Base-by-base conservation (phyloP, 345 rosid genomes). In the Boechera retrofracta region DNA sequence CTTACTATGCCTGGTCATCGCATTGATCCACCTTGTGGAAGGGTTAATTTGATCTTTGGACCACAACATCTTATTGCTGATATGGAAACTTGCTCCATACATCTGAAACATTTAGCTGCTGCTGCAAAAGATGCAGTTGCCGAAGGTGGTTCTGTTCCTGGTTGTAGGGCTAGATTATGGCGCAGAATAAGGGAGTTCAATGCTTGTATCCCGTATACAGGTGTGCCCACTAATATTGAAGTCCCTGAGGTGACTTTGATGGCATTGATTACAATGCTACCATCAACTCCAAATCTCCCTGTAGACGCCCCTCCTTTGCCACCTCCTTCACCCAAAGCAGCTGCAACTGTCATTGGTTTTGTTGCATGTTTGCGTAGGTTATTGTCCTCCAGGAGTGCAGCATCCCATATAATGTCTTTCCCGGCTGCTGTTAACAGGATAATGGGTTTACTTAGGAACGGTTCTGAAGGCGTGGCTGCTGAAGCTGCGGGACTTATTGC, bases 381-480 rank as follows among this genome's bases (percentile, higher is more conserved):
- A 72, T 77, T 95, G 83, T 85, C 97, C 28, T 95, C 99, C 62
- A 87, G 90, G 79, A 91, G 81, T 85, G 97, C 99, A 74, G 91
- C 99, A 75, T 91, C 98, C 29, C 99, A 95, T 76, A 96, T 95
- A 44, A 86, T 93, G 93, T 89, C 99, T 75, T 95, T 95, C 78
- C 99, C 98, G 67, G 99, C 98, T 76, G 99, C 99, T 79, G 98
- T 95, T 79, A 94, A 96, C 75, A 89, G 99, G 87, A 88, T 95
- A 77, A 95, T 95, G 99, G 99, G 99, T 36, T 83, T 95, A 74
- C 98, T 95, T 72, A 86, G 98, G 85, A 95, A 88, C 78, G 99
- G 99, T 72, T 95, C 99, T 5, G 98, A 95, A 82, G 94, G 97
- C 38, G 91, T 95, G 74, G 96, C 97, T 62, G 93, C 96, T 81